Percentiles rank a stretch among this genome's conserved stretches.
Evolutionary conservation across 176 grass and related monocot genomes (phyloP).

Genomic region (Poa annua): DNA sequence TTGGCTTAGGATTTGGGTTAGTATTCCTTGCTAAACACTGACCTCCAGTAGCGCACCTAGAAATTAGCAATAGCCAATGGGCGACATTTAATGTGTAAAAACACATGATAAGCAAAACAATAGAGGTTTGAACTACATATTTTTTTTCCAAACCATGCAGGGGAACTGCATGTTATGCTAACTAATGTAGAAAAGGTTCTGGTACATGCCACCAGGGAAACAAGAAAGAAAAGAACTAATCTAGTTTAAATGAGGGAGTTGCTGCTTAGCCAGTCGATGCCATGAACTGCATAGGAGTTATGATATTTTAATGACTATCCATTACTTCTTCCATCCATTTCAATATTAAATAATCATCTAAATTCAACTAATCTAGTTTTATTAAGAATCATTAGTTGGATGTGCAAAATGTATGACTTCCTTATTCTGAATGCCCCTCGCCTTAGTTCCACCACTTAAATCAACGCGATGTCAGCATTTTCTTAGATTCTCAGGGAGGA

Average conservation of each 20-base stretch:
- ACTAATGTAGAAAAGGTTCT: too few relatives aligned
- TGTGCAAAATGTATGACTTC: background rate
- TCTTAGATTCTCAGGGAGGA: background rate
- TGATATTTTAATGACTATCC: background rate
- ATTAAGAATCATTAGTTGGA: background rate
- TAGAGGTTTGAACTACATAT: background rate
- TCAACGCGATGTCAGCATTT: slow-evolving; percentile 7
- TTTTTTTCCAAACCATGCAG: background rate
- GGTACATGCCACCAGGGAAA: too few relatives aligned
- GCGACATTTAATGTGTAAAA: background rate
- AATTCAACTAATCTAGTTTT: background rate
- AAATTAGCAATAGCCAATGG: background rate
- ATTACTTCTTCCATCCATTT: background rate
- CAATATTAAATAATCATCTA: background rate
- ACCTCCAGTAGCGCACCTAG: slow-evolving; percentile 6
- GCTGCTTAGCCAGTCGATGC: background rate
- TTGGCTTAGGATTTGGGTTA: background rate
- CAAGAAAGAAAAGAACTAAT: too few relatives aligned
- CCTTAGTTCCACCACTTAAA: background rate
- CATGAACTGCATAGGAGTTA: background rate
- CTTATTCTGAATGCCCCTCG: background rate
- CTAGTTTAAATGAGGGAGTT: too few relatives aligned
- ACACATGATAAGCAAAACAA: background rate
- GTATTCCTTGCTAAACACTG: background rate
- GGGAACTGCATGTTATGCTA: background rate